Evolutionary conservation across 2,329 filamentous ascomycete species (phyloP).

Genomic region (Stachybotrys echinatus): DNA sequence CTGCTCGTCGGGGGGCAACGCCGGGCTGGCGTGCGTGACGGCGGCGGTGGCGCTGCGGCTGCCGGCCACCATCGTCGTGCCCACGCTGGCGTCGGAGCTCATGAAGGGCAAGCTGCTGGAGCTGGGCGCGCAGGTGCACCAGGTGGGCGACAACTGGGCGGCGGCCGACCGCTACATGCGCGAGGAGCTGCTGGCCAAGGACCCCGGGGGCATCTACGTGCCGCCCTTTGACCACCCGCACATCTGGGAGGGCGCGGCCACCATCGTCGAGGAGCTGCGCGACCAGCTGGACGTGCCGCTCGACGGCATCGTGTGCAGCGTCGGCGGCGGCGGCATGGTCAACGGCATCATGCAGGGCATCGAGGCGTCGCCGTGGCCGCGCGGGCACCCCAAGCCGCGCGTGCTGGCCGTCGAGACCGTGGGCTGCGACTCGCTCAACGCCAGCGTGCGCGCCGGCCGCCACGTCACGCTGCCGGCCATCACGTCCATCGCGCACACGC

Average conservation of each 20-base stretch:
- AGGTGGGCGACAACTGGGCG: conserved; percentile 61
- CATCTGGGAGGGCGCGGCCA: conserved; percentile 62
- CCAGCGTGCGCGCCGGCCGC: conserved; percentile 49
- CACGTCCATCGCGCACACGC: conserved; percentile 67
- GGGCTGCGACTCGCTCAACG: conserved; percentile 65
- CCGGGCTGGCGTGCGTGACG: conserved; percentile 74
- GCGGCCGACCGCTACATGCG: conserved; percentile 65
- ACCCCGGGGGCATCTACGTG: conserved; percentile 54
- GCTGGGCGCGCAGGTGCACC: conserved; percentile 65
- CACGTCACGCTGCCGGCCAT: conserved; percentile 65
- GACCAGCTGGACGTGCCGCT: conserved; percentile 40
- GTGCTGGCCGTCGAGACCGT: conserved; percentile 72
- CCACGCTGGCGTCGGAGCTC: conserved; percentile 55
- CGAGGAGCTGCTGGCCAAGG: conserved; percentile 48
- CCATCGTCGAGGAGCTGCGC: conserved; percentile 48
- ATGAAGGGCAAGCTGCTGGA: conserved; percentile 68
- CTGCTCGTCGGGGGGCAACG: conserved; percentile 76
- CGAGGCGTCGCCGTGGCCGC: conserved; percentile 31
- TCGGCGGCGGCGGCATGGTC: conserved; percentile 76
- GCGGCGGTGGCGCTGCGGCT: conserved; percentile 60
- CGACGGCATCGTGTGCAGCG: conserved; percentile 69
- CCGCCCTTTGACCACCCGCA: conserved; percentile 65
- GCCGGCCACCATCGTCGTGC: conserved; percentile 72
- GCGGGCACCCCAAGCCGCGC: conserved; percentile 30
- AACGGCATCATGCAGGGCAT: conserved; percentile 71